Percentiles rank a stretch among this genome's conserved stretches.
Evolutionary conservation across 208 protist species (phyloP).

Genomic region (Porcisia hertigi): DNA sequence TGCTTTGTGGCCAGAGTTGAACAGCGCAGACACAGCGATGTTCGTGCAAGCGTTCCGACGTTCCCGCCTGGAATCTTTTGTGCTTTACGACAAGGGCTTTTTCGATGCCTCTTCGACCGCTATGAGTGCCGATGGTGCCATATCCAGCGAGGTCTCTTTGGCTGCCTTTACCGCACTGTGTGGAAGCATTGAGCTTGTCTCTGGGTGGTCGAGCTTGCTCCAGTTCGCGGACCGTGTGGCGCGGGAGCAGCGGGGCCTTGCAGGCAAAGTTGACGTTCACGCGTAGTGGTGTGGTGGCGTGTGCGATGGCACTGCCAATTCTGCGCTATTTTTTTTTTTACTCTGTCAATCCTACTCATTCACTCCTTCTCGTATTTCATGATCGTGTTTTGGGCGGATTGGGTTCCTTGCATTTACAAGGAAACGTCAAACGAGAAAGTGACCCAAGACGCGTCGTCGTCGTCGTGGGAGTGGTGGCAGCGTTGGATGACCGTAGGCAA

Average conservation of each 20-base stretch:
- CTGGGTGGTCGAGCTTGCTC: conserved; percentile 31
- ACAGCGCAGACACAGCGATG: conserved; percentile 18
- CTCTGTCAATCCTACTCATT: too few relatives aligned
- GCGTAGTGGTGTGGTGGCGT: not conserved
- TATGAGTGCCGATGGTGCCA: not conserved
- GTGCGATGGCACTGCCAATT: not conserved
- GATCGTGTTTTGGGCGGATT: not conserved
- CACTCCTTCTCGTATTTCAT: not conserved
- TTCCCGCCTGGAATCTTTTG: conserved; percentile 34
- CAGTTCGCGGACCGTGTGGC: conserved; percentile 35
- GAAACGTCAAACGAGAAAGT: not conserved
- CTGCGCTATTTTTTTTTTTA: not conserved
- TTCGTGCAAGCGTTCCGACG: conserved; percentile 24
- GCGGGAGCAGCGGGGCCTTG: conserved; percentile 5
- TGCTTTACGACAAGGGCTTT: conserved; percentile 41
- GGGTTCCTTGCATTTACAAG: not conserved
- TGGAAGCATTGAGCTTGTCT: conserved; percentile 48
- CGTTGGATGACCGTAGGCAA: not conserved
- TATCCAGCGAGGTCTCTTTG: conserved; percentile 68
- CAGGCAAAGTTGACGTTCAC: not conserved
- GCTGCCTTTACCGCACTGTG: conserved; percentile 67
- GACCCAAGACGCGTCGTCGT: not conserved
- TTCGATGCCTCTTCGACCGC: conserved; percentile 1
- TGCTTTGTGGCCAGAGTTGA: conserved; percentile 26
- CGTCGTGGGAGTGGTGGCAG: not conserved